Evolutionary conservation across 2,329 filamentous ascomycete species (phyloP).

Genomic region (Celoporthe dispersa): DNA sequence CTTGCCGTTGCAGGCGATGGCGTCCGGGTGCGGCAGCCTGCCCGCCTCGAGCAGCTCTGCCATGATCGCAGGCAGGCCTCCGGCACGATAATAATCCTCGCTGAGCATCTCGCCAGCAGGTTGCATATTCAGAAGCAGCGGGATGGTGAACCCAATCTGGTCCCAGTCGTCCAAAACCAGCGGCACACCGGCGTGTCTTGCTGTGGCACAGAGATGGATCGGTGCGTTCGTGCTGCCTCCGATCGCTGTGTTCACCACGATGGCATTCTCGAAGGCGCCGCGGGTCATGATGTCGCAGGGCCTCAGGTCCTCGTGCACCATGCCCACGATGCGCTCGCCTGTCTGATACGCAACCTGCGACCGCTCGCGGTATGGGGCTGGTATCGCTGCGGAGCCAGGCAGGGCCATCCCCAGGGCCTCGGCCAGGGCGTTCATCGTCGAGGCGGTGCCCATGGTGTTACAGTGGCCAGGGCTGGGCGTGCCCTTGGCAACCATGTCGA

Average conservation of each 20-base stretch:
- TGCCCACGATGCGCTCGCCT: slow-evolving; percentile 53
- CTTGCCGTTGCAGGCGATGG: slow-evolving; percentile 51
- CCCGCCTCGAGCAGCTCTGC: slow-evolving; percentile 55
- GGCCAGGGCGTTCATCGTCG: slow-evolving; percentile 57
- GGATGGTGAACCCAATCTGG: slow-evolving; percentile 51
- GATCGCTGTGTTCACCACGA: slow-evolving; percentile 58
- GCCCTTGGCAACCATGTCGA: slow-evolving; percentile 48
- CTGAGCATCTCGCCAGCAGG: slow-evolving; percentile 53
- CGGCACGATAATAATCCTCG: slow-evolving; percentile 29
- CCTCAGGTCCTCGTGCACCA: slow-evolving; percentile 52
- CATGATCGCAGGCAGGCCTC: slow-evolving; percentile 47
- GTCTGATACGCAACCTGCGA: slow-evolving; percentile 53
- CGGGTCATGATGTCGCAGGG: slow-evolving; percentile 60
- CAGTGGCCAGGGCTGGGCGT: slow-evolving; percentile 54
- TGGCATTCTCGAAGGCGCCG: slow-evolving; percentile 60
- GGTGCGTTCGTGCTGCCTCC: slow-evolving; percentile 62
- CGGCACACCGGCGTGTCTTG: slow-evolving; percentile 56
- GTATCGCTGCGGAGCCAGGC: slow-evolving; percentile 55
- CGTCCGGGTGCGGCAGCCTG: slow-evolving; percentile 33
- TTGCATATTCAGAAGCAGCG: slow-evolving; percentile 58
- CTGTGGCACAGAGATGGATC: slow-evolving; percentile 59
- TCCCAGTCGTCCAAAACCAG: slow-evolving; percentile 60
- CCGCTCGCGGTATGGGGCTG: slow-evolving; percentile 53
- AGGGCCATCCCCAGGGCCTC: slow-evolving; percentile 58
- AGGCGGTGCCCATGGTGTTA: slow-evolving; percentile 59